Base-by-base conservation (phyloP, 139 green algal genomes). In the Micractinium sp. region DNA sequence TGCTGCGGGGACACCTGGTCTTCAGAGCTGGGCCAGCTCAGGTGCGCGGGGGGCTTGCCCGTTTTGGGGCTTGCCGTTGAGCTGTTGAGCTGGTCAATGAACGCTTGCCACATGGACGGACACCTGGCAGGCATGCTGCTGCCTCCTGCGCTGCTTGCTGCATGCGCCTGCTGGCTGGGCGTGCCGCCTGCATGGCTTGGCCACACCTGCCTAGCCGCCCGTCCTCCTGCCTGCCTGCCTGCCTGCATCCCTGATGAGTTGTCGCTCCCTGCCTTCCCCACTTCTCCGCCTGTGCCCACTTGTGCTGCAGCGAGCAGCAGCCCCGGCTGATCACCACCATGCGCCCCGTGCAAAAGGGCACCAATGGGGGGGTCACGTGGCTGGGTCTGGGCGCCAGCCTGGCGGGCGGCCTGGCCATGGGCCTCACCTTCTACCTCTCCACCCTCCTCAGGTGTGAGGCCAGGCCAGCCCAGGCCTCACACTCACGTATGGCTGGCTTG, bases 1-100 rank as follows among this genome's bases (percentile, higher is more conserved):
- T 99, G 96, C 89, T 97, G 94, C 86, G 97, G 95, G 0, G 97
- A 99, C 94, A 99, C 97, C 0, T 99, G 97, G 97, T 94, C 96
- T 7, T 96, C 91, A 0, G 97, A 99, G 95, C 75, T 99, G 9
- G 97, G 97, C 3, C 92, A 98, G 76, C 94, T 99, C 16, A 95
- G 82, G 82, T 79, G 82, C 1, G 66, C 0, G 14, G 47, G 47
- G 47, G 47, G 47, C 47, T 56, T 56, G 47, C 47, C 47, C 47
- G n/a, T 56, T 5, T 56, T 56, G 47, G 5, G 47, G 47, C 47
- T 5, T 56, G 47, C 47, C 5, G n/a, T 38, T n/a, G 5, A 3
- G 77, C 23, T 27, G 19, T 15, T 16, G 25, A 33, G 12, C 36
- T 53, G 75, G n/a, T n/a, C 36, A 56, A 16, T 29, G 15, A 53